These are phyloP conservation scores for Xylariaceae sp. DNA, from an alignment of 2,329 filamentous ascomycete species.

Conservation along the genomic window DNA sequence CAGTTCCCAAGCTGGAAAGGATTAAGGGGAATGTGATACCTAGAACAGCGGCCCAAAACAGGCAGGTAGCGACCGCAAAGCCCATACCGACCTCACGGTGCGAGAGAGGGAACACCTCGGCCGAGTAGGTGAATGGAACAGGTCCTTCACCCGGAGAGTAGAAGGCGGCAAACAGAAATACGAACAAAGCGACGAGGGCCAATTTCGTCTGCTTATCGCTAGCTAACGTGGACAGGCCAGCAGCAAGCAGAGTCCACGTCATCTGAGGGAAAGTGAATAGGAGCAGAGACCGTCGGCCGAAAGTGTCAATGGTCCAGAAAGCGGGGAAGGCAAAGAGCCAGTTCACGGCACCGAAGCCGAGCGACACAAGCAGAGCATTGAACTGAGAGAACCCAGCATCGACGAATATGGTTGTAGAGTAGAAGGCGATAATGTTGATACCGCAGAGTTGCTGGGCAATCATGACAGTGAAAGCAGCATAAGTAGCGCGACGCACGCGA, in stretches of 20 bases:
- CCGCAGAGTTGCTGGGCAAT: slow-evolving; percentile 75
- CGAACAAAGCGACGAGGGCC: slow-evolving; percentile 62
- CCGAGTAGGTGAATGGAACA: slow-evolving; percentile 71
- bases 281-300: slow-evolving; percentile 65
- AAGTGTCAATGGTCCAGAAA: slow-evolving; percentile 71
- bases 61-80: slow-evolving; percentile 70
- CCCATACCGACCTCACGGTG: slow-evolving; percentile 76
- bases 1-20: slow-evolving; percentile 50
- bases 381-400: slow-evolving; percentile 62
- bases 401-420: slow-evolving; percentile 68
- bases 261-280: slow-evolving; percentile 72
- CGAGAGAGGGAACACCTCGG: slow-evolving; percentile 73
- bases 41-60: slow-evolving; percentile 65
- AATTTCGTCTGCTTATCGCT: slow-evolving; percentile 31
- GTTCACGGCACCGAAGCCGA: slow-evolving; percentile 70
- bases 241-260: slow-evolving; percentile 69
- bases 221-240: slow-evolving; percentile 63
- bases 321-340: slow-evolving; percentile 70
- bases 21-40: slow-evolving; percentile 69
- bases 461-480: slow-evolving; percentile 82
- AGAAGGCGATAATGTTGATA: slow-evolving; percentile 79
- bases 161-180: slow-evolving; percentile 66
- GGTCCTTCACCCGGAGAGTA: slow-evolving; percentile 71
- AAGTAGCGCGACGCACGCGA: slow-evolving; percentile 72
- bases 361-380: slow-evolving; percentile 65